Percentiles rank a stretch among this genome's conserved stretches.
Conservation (phyloP, 225 moss, liverwort and hornwort species). For the Polytrichum commune region DNA sequence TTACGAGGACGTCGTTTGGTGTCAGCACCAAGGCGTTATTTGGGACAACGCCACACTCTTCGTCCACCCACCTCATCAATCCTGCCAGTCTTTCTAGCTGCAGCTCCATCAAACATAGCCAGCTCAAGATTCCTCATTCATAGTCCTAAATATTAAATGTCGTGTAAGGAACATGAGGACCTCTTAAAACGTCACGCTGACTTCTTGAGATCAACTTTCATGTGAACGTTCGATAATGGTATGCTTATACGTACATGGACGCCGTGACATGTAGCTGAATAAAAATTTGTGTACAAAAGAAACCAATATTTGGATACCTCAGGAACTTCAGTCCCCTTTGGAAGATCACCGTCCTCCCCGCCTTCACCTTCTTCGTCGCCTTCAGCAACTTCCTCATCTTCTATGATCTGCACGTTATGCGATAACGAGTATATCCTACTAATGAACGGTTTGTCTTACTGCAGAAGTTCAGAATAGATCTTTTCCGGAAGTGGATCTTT, state of each 20-base stretch:
- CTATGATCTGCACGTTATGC: constrained; percentile 43
- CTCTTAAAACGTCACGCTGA: too few relatives aligned
- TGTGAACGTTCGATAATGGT: too few relatives aligned
- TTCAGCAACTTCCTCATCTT: constrained; percentile 83
- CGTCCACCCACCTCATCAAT: constrained; percentile 90
- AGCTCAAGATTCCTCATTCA: too few relatives aligned
- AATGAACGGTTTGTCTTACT: too few relatives aligned
- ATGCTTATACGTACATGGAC: not conserved
- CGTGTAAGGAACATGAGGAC: too few relatives aligned
- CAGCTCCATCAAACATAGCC: constrained; percentile 3
- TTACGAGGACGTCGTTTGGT: constrained; percentile 59
- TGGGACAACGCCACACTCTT: constrained; percentile 93
- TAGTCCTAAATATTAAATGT: too few relatives aligned
- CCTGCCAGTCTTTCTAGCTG: constrained; percentile 82
- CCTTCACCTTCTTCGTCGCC: constrained; percentile 64
- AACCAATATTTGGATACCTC: constrained; percentile 45
- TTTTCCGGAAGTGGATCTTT: too few relatives aligned
- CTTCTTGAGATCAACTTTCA: too few relatives aligned
- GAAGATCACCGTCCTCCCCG: constrained; percentile 47
- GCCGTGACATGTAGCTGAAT: too few relatives aligned
- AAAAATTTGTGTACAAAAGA: too few relatives aligned
- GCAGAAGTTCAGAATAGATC: too few relatives aligned
- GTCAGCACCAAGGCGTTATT: constrained; percentile 71
- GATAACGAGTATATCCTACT: too few relatives aligned
- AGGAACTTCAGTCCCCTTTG: constrained; percentile 73